These are phyloP conservation scores for Chlorella sp. DNA, from an alignment of 139 green algal genomes.

Conservation along the genomic window DNA sequence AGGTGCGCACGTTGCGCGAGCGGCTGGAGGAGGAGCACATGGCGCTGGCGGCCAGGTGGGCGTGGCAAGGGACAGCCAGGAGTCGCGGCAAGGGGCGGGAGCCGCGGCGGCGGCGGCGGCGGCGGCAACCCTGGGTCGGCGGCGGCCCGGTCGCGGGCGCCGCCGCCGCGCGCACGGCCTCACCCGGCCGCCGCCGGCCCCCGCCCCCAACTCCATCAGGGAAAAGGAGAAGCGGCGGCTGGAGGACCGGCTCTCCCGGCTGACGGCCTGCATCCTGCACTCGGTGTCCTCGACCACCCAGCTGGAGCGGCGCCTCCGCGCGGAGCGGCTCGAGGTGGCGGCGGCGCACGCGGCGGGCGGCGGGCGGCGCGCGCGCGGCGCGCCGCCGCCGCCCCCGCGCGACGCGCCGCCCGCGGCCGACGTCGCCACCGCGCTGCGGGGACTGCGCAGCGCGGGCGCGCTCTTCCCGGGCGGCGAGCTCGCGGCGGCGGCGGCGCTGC, in stretches of 20 bases:
- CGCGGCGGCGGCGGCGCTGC: background rate
- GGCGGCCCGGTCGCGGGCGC: no score
- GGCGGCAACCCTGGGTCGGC: no score
- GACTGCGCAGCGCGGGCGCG: conserved; percentile 15
- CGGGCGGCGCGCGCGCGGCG: background rate
- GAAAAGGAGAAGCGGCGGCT: conserved; percentile 28
- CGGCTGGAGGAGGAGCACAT: conserved; percentile 73
- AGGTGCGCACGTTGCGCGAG: conserved; percentile 63
- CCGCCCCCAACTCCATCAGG: no score
- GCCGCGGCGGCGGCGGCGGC: no score
- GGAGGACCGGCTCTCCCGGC: conserved; percentile 15
- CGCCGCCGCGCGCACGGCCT: no score
- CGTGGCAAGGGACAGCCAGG: no score
- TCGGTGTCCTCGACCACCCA: conserved; percentile 4
- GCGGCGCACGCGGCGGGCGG: background rate
- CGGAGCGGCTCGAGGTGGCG: background rate
- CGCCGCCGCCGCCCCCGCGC: background rate
- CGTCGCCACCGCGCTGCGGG: background rate
- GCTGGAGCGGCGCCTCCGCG: conserved; percentile 18
- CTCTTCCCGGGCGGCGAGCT: conserved; percentile 1
- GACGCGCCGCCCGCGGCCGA: background rate
- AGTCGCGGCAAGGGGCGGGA: no score
- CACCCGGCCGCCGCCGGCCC: no score
- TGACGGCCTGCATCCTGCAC: conserved; percentile 36
- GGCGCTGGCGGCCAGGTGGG: conserved; percentile 41